Evolutionary conservation across 2,329 filamentous ascomycete genomes (phyloP), one percentile per base, ranked within the genome.

Genomic region (Apiospora sp.): DNA sequence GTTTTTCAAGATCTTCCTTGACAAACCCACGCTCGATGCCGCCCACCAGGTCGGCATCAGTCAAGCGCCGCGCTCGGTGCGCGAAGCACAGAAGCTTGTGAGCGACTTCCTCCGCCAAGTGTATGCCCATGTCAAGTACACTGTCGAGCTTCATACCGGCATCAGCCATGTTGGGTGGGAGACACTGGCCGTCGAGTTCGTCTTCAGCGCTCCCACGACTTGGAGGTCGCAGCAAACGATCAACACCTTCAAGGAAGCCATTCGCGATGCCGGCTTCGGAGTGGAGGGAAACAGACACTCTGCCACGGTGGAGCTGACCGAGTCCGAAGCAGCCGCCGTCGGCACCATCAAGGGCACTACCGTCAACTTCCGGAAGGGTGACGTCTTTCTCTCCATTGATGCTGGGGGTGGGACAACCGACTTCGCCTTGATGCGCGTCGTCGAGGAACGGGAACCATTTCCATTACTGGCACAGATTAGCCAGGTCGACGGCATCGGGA

Each of bases 151-250:
- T 27, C 81, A 84, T 67, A 80, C 82, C 6, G 85, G 84, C 0
- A 79, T 81, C 37, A 77, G 79, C 1, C 79, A 81, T 3, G 69
- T 77, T 1, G 83, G 84, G 14, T 88, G 87, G 87, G 77, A 76
- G n/a, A 78, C 77, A 51, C 82, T 87, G 71, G 80, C 80, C 0
- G 84, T 90, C 1, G 84, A 86, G 51, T 90, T 89, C 75, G 79
- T 89, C 12, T 90, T 90, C 79, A 87, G 86, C 67, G 87, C 89
- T 0, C 88, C 88, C 0, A 90, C 88, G 1, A 90, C 88, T 0
- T 90, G 88, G 88, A 83, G 82, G 13, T 85, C 81, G 2, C 81
- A 86, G 72, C 82, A 83, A 10, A 85, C 86, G 2, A 85, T 89
- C 69, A 88, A 89, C 77, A 80, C 78, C 6, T 90, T 89, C 79